These are phyloP conservation scores for Penicillium polonicum DNA, from an alignment of 2,329 filamentous ascomycete genomes.

Conservation along the genomic window DNA sequence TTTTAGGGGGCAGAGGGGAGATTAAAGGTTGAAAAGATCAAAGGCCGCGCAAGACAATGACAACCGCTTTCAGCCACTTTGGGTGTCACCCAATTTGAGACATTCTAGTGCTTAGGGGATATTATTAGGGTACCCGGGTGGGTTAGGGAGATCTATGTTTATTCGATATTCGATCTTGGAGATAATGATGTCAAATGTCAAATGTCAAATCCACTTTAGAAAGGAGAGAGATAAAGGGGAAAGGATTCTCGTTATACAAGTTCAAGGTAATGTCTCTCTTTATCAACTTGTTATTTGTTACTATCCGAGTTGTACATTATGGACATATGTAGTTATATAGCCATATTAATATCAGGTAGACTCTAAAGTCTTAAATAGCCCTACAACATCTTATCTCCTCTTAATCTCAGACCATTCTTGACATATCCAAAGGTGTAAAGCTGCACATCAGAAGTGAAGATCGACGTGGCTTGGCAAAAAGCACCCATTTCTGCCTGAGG, in stretches of 20 bases:
- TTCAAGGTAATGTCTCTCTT: not conserved
- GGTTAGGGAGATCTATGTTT: not conserved
- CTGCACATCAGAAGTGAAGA: slow-evolving; percentile 5
- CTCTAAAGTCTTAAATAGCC: not conserved
- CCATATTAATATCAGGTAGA: not conserved
- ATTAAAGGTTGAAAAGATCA: slow-evolving; percentile 10
- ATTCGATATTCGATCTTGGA: not conserved
- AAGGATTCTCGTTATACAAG: not conserved
- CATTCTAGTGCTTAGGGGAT: slow-evolving; percentile 14
- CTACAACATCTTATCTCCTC: not conserved
- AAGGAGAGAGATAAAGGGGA: not conserved
- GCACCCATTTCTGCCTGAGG: slow-evolving; percentile 14
- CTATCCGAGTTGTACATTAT: not conserved
- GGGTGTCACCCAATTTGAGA: slow-evolving; percentile 20
- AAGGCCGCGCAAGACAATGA: slow-evolving; percentile 25
- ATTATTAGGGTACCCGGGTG: not conserved
- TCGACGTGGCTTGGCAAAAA: slow-evolving; percentile 13
- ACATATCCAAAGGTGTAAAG: not conserved
- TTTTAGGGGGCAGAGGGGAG: slow-evolving; percentile 5
- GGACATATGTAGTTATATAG: not conserved
- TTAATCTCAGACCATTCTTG: no score
- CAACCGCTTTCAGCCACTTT: slow-evolving; percentile 24
- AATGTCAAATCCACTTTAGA: not conserved
- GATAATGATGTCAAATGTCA: slow-evolving; percentile 1
- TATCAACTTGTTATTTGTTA: not conserved